Evolutionary conservation across 2,329 filamentous ascomycete genomes (phyloP).

Genomic region (Clonostachys sp.): DNA sequence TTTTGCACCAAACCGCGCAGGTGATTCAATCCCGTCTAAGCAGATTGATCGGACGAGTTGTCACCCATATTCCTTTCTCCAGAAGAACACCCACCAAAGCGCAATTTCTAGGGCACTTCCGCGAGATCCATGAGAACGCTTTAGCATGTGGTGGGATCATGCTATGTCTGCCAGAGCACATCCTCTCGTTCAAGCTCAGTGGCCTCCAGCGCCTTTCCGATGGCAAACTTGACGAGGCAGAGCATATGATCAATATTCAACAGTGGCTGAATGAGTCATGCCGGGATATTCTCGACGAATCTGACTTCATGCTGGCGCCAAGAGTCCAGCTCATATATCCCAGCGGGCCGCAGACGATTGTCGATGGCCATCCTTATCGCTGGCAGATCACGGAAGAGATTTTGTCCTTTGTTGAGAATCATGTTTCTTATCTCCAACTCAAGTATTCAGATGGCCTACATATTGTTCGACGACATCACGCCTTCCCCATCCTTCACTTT

Average conservation of each 20-base stretch:
- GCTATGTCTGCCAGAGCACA: slow-evolving; percentile 56
- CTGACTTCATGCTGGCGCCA: slow-evolving; percentile 54
- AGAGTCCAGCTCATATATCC: slow-evolving; percentile 60
- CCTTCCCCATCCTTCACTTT: slow-evolving; percentile 55
- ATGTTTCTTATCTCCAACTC: slow-evolving; percentile 32
- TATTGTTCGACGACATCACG: slow-evolving; percentile 11
- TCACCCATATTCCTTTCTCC: slow-evolving; percentile 55
- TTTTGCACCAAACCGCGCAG: slow-evolving; percentile 50
- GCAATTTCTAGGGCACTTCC: slow-evolving; percentile 19
- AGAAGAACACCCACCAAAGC: slow-evolving; percentile 34
- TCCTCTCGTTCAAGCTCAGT: slow-evolving; percentile 58
- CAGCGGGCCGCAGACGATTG: slow-evolving; percentile 40
- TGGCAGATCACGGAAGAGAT: slow-evolving; percentile 38
- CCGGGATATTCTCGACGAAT: slow-evolving; percentile 58
- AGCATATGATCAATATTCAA: slow-evolving; percentile 45
- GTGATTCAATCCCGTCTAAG: slow-evolving; percentile 45
- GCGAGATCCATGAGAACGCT: slow-evolving; percentile 27
- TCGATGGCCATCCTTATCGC: slow-evolving; percentile 47
- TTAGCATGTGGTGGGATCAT: slow-evolving; percentile 43
- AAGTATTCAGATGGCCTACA: slow-evolving; percentile 18
- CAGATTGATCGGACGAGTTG: slow-evolving; percentile 43
- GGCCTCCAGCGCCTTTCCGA: slow-evolving; percentile 33
- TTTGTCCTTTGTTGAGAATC: slow-evolving; percentile 24
- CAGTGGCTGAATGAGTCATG: slow-evolving; percentile 37
- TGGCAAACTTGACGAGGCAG: slow-evolving; percentile 25